Evolutionary conservation across 768 basidiomycete genomes (phyloP).

Genomic region (Mycena floridula): DNA sequence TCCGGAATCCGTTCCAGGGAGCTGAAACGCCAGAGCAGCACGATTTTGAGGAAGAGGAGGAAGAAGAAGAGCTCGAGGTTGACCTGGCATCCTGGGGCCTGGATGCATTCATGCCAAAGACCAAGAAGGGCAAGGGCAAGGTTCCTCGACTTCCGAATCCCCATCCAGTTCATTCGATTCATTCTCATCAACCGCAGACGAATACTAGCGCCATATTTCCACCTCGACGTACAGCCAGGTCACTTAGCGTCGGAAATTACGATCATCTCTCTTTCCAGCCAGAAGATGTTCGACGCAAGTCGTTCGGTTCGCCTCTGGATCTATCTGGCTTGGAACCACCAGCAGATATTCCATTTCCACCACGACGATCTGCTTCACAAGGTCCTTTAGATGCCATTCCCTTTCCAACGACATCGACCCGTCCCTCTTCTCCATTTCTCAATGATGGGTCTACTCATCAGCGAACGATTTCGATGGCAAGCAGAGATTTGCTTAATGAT

Average conservation of each 20-base stretch:
- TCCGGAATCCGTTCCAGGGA: slow-evolving; percentile 72
- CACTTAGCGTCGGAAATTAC: slow-evolving; percentile 62
- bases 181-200: slow-evolving; percentile 35
- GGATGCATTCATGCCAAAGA: slow-evolving; percentile 66
- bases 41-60: slow-evolving; percentile 41
- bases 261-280: slow-evolving; percentile 38
- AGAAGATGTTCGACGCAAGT: slow-evolving; percentile 41
- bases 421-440: slow-evolving; percentile 43
- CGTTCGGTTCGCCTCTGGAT: slow-evolving; percentile 55
- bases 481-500: slow-evolving; percentile 35
- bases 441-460: slow-evolving; percentile 30
- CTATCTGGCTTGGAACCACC: slow-evolving; percentile 37
- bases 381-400: slow-evolving; percentile 46
- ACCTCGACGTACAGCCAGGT: slow-evolving; percentile 41
- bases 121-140: slow-evolving; percentile 35
- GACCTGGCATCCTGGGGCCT: slow-evolving; percentile 84
- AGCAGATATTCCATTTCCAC: slow-evolving; percentile 40
- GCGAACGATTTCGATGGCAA: slow-evolving; percentile 47
- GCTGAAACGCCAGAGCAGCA: slow-evolving; percentile 55
- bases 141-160: slow-evolving; percentile 31
- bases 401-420: slow-evolving; percentile 54
- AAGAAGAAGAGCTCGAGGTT: slow-evolving; percentile 58
- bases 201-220: slow-evolving; percentile 29
- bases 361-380: slow-evolving; percentile 29
- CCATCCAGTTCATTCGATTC: slow-evolving; percentile 33